phyloP scores from a whole-genome alignment of 2,329 filamentous ascomycete genomes.

The Aspergillus persii region DNA sequence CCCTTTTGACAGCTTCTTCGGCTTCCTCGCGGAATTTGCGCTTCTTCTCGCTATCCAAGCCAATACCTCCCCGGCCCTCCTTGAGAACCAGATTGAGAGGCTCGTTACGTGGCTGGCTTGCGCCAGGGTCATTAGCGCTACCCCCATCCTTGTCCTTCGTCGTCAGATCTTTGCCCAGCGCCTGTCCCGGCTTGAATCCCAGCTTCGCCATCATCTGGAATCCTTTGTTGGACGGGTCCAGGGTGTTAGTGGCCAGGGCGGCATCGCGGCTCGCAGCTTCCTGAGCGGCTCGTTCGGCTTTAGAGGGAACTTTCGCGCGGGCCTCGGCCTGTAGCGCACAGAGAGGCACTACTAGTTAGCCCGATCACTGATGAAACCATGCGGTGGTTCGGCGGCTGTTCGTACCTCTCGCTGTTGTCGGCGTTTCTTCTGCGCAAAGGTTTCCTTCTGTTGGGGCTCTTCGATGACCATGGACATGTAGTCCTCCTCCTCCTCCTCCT shows the following conservation, averaged over 20 bases:
- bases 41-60: slow-evolving; percentile 79
- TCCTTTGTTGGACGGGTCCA: slow-evolving; percentile 76
- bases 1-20: slow-evolving; percentile 57
- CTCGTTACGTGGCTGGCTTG: slow-evolving; percentile 53
- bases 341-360: background rate
- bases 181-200: slow-evolving; percentile 76
- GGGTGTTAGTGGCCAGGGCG: slow-evolving; percentile 70
- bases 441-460: slow-evolving; percentile 62
- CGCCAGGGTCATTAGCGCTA: slow-evolving; percentile 10
- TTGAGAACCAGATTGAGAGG: slow-evolving; percentile 76
- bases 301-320: slow-evolving; percentile 66
- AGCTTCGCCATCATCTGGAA: slow-evolving; percentile 96
- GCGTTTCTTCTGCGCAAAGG: slow-evolving; percentile 59
- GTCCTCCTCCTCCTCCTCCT: slow-evolving; percentile 79
- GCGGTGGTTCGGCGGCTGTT: slow-evolving; percentile 22
- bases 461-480: slow-evolving; percentile 96
- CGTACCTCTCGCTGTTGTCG: slow-evolving; percentile 53
- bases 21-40: slow-evolving; percentile 66
- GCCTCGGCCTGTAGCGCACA: slow-evolving; percentile 57
- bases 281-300: slow-evolving; percentile 75
- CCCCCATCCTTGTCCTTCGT: background rate
- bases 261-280: slow-evolving; percentile 70
- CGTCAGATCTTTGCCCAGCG: slow-evolving; percentile 63
- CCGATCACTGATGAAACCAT: background rate
- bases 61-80: slow-evolving; percentile 78